Conservation (phyloP, 805 yeast genomes). For the Wickerhamomyces hampshirensis region DNA sequence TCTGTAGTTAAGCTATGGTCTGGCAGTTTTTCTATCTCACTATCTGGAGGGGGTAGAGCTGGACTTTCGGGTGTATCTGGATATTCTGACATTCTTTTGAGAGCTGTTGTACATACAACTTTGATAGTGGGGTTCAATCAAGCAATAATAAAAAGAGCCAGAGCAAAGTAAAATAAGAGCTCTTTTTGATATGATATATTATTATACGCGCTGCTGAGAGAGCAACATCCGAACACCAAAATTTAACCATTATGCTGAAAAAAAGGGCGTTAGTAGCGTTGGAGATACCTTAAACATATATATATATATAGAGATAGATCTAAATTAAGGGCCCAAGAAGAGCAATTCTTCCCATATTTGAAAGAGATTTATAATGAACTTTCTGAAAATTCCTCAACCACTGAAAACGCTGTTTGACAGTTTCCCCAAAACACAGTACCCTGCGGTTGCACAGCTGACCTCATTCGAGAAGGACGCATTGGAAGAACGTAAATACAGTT, state of each 20-base stretch:
- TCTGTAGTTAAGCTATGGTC: constrained; percentile 7
- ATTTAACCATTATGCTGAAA: no score
- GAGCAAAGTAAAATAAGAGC: background rate
- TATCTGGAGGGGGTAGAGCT: constrained; percentile 20
- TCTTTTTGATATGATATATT: no score
- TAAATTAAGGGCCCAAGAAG: no score
- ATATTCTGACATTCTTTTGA: no score
- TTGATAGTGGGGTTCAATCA: no score
- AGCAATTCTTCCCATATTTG: background rate
- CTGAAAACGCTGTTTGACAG: constrained; percentile 41
- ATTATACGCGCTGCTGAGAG: no score
- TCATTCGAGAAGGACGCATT: constrained; percentile 23
- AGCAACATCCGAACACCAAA: background rate
- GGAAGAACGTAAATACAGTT: constrained; percentile 22
- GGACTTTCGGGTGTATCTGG: constrained; percentile 23
- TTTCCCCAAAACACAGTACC: constrained; percentile 45
- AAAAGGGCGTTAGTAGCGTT: background rate
- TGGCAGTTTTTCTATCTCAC: constrained; percentile 14
- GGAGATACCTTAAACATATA: no score
- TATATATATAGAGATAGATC: no score
- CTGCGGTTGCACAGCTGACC: constrained; percentile 30
- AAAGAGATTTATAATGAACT: constrained; percentile 7
- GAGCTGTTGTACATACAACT: no score
- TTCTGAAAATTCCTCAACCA: constrained; percentile 33
- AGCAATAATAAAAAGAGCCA: no score